Percentiles rank a stretch among this genome's conserved stretches.
These are phyloP conservation scores for Galerina marginata DNA, from an alignment of 768 basidiomycete genomes.

Conservation along the genomic window DNA sequence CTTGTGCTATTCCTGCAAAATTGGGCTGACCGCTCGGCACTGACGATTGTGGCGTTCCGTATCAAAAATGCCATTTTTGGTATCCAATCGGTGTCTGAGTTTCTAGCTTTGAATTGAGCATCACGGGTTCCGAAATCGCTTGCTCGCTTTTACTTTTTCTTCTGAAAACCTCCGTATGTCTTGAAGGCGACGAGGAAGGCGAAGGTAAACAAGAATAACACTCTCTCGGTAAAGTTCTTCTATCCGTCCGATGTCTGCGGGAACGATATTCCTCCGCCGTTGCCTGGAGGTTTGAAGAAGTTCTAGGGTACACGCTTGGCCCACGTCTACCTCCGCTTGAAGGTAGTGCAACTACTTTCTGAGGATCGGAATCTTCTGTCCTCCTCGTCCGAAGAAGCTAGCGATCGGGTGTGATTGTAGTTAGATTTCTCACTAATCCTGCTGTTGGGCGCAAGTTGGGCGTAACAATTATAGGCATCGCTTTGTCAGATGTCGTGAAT, in stretches of 20 bases:
- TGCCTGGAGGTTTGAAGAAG: background rate
- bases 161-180: background rate
- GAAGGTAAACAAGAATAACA: background rate
- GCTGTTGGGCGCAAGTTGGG: background rate
- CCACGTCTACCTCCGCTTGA: constrained; percentile 13
- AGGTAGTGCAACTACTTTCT: background rate
- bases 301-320: constrained; percentile 7
- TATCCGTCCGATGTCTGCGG: constrained; percentile 4
- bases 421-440: constrained; percentile 1
- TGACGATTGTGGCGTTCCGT: too few species aligned
- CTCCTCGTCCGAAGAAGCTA: background rate
- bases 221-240: background rate
- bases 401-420: background rate
- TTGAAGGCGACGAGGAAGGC: background rate
- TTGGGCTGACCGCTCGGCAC: too few species aligned
- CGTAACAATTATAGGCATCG: background rate
- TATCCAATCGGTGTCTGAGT: too few species aligned
- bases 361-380: background rate
- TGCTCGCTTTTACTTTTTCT: too few species aligned
- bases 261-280: background rate
- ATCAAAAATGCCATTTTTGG: too few species aligned
- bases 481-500: constrained; percentile 3
- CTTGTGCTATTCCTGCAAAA: too few species aligned
- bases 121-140: too few species aligned
- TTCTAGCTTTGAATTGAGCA: too few species aligned